Conservation (phyloP, 768 basidiomycete species). For the Agrocybe chaxingu region DNA sequence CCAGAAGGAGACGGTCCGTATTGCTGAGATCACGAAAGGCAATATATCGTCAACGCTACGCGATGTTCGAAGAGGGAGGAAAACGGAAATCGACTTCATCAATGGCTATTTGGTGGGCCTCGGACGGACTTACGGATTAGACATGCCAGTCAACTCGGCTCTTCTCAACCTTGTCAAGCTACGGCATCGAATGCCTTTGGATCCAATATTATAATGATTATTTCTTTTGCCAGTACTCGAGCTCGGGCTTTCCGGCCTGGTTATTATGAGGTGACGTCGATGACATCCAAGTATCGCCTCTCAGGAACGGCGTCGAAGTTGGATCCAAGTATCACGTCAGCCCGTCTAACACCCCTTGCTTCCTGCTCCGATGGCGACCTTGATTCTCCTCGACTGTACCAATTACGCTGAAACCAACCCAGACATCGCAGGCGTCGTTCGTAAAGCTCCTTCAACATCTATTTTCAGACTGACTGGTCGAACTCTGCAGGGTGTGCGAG, state of each 20-base stretch:
- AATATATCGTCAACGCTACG: conserved; percentile 83
- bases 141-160: conserved; percentile 54
- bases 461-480: conserved; percentile 1
- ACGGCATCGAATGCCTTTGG: conserved; percentile 52
- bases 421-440: conserved; percentile 31
- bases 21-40: conserved; percentile 52
- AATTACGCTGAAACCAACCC: conserved; percentile 23
- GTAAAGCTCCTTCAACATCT: conserved; percentile 1
- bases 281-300: neutral
- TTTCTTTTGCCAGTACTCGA: neutral
- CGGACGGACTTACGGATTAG: conserved; percentile 53
- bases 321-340: neutral
- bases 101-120: conserved; percentile 77
- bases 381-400: conserved; percentile 6
- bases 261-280: neutral
- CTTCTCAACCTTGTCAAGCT: conserved; percentile 59
- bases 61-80: conserved; percentile 58
- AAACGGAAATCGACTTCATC: conserved; percentile 78
- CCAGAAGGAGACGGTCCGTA: conserved; percentile 51
- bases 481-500: conserved; percentile 28
- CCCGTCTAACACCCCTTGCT: neutral
- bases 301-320: no score
- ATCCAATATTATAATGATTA: conserved; percentile 33
- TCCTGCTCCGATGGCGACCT: conserved; percentile 1
- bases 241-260: neutral